These are phyloP conservation scores for Tilletiaria anomala DNA, from an alignment of 1,284 basidiomycete species.

Conservation along the genomic window DNA sequence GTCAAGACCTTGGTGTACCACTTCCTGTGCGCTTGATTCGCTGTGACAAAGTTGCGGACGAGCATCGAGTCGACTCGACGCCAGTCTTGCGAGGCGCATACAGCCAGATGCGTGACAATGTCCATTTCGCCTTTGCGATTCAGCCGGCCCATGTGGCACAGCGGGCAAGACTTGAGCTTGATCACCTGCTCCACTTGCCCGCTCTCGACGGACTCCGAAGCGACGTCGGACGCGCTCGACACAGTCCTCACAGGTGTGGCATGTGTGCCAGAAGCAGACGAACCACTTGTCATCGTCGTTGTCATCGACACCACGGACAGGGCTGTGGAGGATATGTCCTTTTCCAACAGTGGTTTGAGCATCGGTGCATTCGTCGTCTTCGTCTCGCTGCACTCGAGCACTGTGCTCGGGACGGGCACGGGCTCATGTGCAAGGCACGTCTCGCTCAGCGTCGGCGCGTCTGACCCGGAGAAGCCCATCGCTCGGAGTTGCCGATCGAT, in stretches of 20 bases:
- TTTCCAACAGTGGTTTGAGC: no score
- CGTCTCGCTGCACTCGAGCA: no score
- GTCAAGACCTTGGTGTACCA: conserved; percentile 78
- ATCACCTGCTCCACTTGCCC: conserved; percentile 59
- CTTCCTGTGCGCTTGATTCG: conserved; percentile 87
- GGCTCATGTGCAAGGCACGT: no score
- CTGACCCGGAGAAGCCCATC: no score
- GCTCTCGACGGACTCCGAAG: background rate
- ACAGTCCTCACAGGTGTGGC: background rate
- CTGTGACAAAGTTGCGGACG: conserved; percentile 89
- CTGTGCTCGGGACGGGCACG: no score
- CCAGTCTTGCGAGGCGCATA: conserved; percentile 85
- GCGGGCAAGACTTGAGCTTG: conserved; percentile 81
- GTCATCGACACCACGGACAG: no score
- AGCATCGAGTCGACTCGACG: conserved; percentile 53
- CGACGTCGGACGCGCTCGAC: background rate
- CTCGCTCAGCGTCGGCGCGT: no score
- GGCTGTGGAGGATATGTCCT: no score
- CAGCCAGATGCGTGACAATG: conserved; percentile 71
- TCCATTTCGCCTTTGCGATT: conserved; percentile 77
- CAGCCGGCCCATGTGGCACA: conserved; percentile 76
- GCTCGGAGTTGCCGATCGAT: no score
- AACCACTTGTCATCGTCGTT: no score
- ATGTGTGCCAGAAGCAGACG: conserved; percentile 9
- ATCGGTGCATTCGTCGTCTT: no score